Evolutionary conservation across 176 grass and related monocot genomes (phyloP), one percentile per base, ranked within the genome.

Genomic region (Alloteropsis semialata): DNA sequence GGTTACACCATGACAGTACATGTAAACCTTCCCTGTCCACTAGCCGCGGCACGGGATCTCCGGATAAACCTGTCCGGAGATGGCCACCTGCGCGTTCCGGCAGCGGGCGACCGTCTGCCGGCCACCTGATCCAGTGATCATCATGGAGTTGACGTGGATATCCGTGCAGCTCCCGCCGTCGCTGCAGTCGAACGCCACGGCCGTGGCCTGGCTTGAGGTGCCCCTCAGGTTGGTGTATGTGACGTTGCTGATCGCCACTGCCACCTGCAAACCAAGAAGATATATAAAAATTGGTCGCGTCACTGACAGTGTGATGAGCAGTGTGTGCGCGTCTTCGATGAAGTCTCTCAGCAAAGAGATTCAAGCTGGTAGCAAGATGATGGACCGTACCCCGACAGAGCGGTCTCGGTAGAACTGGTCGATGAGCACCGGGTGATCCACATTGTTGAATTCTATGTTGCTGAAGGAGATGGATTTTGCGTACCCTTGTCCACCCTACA

Each of bases 381-480:
- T 22, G 18, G 2, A 10, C 0, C 7, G 29, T 34, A 87, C 78
- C 50, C 21, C 10, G 6, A 17, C 0, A 21, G 1, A 0, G 32
- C 0, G 0, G 10, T 56, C 75, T 29, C 38, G 6, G 24, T 91
- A 91, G 85, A 84, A 91, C 38, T 91, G 85, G 62, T 84, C 59
- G 80, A 91, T 87, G 4, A 87, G 0, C 14, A 91, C 68, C 0
- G 85, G 89, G 51, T 87, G 17, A 9, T 65, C 56, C 29, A 87
- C 89, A 28, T 87, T 76, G 53, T 54, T 25, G 75, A 91, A 84
- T 12, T 46, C 63, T 64, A 91, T 56, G 72, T 84, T 24, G 69
- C 24, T 69, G 69, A 84, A 91, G 0, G 68, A 72, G 60, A 83
- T 84, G 51, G 37, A 74, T 25, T 21, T 77, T 17, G 69, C 91